Conservation (phyloP, 1,139 yeast species). For the Nadsonia starkeyi-henricii region DNA sequence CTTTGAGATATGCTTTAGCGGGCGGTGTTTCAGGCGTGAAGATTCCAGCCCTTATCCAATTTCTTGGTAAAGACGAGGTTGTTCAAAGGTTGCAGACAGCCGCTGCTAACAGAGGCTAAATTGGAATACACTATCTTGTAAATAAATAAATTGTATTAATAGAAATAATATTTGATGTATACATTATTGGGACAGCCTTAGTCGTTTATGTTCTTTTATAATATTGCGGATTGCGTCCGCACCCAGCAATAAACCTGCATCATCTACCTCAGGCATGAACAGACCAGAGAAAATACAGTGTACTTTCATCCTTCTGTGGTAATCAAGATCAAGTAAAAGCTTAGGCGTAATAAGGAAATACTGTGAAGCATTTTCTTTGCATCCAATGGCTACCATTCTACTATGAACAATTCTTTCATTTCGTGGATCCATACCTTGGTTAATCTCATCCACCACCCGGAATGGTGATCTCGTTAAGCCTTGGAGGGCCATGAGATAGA, state of each 20-base stretch:
- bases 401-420: slow-evolving; percentile 83
- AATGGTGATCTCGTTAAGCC: slow-evolving; percentile 86
- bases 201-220: neutral
- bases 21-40: slow-evolving; percentile 62
- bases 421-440: slow-evolving; percentile 96
- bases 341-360: slow-evolving; percentile 92
- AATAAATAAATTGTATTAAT: too few relatives aligned
- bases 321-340: slow-evolving; percentile 61
- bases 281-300: slow-evolving; percentile 73
- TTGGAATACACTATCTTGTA: too few relatives aligned
- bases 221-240: neutral
- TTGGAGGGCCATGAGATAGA: slow-evolving; percentile 82
- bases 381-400: slow-evolving; percentile 76
- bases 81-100: neutral
- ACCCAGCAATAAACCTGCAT: neutral
- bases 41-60: slow-evolving; percentile 42
- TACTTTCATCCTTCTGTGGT: slow-evolving; percentile 70
- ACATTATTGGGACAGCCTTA: too few relatives aligned
- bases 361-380: slow-evolving; percentile 46
- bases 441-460: slow-evolving; percentile 92
- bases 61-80: slow-evolving; percentile 36
- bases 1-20: slow-evolving; percentile 54
- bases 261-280: neutral
- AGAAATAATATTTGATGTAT: too few relatives aligned
- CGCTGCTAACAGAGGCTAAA: neutral